Percentiles rank a stretch among this genome's conserved stretches.
Evolutionary conservation across 768 basidiomycete genomes (phyloP).

Genomic region (Mycena pura): DNA sequence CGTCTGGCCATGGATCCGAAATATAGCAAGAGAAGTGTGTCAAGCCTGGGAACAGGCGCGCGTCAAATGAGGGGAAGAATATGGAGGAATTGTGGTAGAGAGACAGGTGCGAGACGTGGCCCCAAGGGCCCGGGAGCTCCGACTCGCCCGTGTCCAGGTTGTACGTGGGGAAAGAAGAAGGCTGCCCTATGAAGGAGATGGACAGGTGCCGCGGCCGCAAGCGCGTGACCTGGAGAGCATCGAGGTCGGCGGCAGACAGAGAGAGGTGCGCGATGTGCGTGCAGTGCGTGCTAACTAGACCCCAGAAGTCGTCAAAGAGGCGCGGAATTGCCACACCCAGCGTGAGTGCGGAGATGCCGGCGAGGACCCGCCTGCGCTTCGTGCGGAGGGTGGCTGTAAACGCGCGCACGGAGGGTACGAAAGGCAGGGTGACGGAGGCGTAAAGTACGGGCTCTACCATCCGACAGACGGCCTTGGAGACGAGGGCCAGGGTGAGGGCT

Average conservation of each 20-base stretch:
- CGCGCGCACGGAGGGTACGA: neutral
- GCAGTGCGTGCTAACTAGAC: neutral
- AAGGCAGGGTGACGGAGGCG: neutral
- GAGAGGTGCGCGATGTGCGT: neutral
- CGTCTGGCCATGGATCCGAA: too few relatives aligned
- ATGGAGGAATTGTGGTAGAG: neutral
- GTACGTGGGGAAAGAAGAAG: neutral
- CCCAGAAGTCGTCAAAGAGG: slow-evolving; percentile 9
- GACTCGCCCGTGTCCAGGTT: neutral
- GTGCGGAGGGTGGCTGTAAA: neutral
- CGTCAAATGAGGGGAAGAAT: neutral
- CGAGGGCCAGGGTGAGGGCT: neutral
- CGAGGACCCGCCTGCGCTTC: neutral
- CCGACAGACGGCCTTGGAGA: slow-evolving; percentile 2
- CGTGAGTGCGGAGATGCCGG: neutral
- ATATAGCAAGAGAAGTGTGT: neutral
- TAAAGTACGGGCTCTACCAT: slow-evolving; percentile 5
- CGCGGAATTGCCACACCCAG: neutral
- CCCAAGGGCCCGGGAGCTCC: neutral
- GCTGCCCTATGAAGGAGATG: neutral
- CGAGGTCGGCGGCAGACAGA: neutral
- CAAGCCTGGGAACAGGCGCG: neutral
- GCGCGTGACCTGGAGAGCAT: neutral
- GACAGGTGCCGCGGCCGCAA: neutral
- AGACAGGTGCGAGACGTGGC: neutral